phyloP scores from a whole-genome alignment of 371 early-diverging fungal species.

The Gilbertella persicaria region DNA sequence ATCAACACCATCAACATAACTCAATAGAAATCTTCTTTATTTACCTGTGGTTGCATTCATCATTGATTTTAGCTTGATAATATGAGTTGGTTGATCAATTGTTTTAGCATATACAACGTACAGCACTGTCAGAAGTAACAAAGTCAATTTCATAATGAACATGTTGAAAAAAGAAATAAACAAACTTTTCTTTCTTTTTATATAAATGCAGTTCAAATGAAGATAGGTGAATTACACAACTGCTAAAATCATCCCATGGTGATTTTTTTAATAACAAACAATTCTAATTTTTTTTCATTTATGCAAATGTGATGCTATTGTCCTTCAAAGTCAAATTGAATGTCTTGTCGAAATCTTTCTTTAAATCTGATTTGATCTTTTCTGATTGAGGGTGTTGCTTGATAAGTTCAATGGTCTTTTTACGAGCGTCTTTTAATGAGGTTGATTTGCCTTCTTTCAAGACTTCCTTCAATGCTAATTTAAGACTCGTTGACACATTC shows the following conservation, averaged over 20 bases:
- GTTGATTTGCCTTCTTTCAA: constrained; percentile 28
- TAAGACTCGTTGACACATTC: constrained; percentile 26
- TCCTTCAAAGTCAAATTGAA: constrained; percentile 21
- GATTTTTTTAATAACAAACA: constrained; percentile 6
- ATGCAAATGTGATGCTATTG: constrained; percentile 22
- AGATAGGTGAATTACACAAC: constrained; percentile 11
- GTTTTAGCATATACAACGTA: not conserved
- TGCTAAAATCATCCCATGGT: constrained; percentile 1
- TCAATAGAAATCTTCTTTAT: not conserved
- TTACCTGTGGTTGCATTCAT: not conserved
- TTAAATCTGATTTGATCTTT: constrained; percentile 22
- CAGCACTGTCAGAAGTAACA: not conserved
- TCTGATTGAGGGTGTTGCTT: constrained; percentile 32
- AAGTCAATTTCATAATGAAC: not conserved
- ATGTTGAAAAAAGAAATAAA: constrained; percentile 1
- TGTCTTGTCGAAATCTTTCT: constrained; percentile 28
- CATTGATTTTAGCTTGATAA: not conserved
- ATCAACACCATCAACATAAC: not conserved
- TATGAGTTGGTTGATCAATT: not conserved
- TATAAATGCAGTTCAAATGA: constrained; percentile 7
- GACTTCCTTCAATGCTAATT: constrained; percentile 33
- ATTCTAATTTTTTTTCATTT: constrained; percentile 1
- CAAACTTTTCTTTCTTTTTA: not conserved
- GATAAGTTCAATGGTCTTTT: constrained; percentile 37
- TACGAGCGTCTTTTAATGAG: constrained; percentile 34